Evolutionary conservation across 2,329 filamentous ascomycete genomes (phyloP).

Genomic region (Cyanodermella asteris): DNA sequence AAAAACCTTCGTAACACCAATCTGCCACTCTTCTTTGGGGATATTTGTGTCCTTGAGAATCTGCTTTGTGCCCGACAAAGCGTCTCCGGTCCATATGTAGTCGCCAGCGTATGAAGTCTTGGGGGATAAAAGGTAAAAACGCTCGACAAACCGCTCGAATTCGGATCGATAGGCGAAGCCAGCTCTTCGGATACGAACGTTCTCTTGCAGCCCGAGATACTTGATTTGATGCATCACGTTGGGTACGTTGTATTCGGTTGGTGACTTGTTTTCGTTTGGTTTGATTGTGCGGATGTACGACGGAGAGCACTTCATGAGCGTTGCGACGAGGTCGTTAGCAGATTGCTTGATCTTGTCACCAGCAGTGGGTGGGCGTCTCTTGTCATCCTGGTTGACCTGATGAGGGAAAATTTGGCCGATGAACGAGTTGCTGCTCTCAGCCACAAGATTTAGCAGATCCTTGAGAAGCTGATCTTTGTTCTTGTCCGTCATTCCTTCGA

Average conservation of each 20-base stretch:
- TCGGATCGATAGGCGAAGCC: slow-evolving; percentile 94
- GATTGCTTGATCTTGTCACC: slow-evolving; percentile 91
- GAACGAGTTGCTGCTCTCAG: slow-evolving; percentile 64
- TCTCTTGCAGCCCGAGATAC: slow-evolving; percentile 96
- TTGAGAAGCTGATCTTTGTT: slow-evolving; percentile 97
- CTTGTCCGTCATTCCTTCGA: slow-evolving; percentile 96
- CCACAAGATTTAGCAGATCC: slow-evolving; percentile 72
- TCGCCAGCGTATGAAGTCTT: slow-evolving; percentile 92
- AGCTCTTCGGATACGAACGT: slow-evolving; percentile 87
- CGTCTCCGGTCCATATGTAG: slow-evolving; percentile 84
- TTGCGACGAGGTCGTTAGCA: slow-evolving; percentile 83
- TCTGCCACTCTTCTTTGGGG: slow-evolving; percentile 83
- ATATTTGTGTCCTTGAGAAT: slow-evolving; percentile 95
- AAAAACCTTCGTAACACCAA: slow-evolving; percentile 91
- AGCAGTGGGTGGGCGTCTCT: slow-evolving; percentile 77
- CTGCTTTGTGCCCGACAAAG: slow-evolving; percentile 68
- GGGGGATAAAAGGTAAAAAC: slow-evolving; percentile 86
- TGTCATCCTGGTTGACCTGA: slow-evolving; percentile 87
- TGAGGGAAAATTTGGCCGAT: slow-evolving; percentile 77
- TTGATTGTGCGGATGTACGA: slow-evolving; percentile 99
- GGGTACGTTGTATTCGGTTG: slow-evolving; percentile 69
- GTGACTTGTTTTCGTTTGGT: slow-evolving; percentile 96
- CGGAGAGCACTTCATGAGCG: slow-evolving; percentile 89
- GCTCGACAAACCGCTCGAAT: slow-evolving; percentile 94
- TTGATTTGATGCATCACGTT: slow-evolving; percentile 98